Percentiles rank a stretch among this genome's conserved stretches.
phyloP scores from a whole-genome alignment of 1,139 yeast genomes.

The Debaryomyces nepalensis region DNA sequence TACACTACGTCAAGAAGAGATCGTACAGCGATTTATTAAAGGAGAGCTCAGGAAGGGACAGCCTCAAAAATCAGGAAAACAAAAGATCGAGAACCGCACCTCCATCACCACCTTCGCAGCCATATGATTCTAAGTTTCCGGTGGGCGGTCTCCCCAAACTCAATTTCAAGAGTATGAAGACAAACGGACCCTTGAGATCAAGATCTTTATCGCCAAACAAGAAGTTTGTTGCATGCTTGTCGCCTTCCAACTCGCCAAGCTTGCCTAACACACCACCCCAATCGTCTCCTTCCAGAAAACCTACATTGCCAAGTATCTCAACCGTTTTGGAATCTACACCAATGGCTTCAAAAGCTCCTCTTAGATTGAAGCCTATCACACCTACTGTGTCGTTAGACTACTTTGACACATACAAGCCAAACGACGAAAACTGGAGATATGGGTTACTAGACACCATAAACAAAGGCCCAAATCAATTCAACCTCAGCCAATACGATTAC shows the following conservation, averaged over 20 bases:
- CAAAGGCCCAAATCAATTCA: slow-evolving; percentile 32
- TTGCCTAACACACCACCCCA: slow-evolving; percentile 22
- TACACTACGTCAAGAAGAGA: slow-evolving; percentile 27
- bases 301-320: slow-evolving; percentile 46
- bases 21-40: slow-evolving; percentile 28
- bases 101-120: slow-evolving; percentile 45
- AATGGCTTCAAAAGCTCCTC: slow-evolving; percentile 31
- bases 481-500: slow-evolving; percentile 35
- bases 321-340: slow-evolving; percentile 39
- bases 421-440: slow-evolving; percentile 53
- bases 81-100: slow-evolving; percentile 59
- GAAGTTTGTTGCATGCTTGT: slow-evolving; percentile 32
- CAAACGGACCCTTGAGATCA: slow-evolving; percentile 24
- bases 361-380: slow-evolving; percentile 37
- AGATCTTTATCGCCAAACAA: slow-evolving; percentile 43
- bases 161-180: slow-evolving; percentile 3
- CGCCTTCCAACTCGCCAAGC: slow-evolving; percentile 38
- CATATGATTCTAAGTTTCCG: background rate
- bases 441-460: slow-evolving; percentile 46
- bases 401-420: slow-evolving; percentile 53
- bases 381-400: slow-evolving; percentile 53
- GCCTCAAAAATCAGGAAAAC: slow-evolving; percentile 12
- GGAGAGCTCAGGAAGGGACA: slow-evolving; percentile 15
- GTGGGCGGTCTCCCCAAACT: background rate
- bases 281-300: slow-evolving; percentile 21